phyloP scores from a whole-genome alignment of 1,284 basidiomycete genomes.

The Ceratobasidium sp. region DNA sequence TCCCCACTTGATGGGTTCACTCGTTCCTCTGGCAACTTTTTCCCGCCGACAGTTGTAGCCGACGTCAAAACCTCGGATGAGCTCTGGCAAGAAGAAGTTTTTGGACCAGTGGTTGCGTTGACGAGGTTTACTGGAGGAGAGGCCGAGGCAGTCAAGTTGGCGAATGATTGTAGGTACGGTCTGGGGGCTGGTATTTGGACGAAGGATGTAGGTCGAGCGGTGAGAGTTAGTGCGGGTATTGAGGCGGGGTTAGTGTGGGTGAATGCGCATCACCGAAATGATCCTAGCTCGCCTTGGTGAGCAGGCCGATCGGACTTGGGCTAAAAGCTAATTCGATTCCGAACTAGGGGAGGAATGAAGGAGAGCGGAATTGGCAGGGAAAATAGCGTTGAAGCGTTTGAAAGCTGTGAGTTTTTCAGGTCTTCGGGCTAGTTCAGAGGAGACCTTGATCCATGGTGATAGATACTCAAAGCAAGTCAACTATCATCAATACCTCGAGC shows the following conservation, averaged over 20 bases:
- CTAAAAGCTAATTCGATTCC: slow-evolving; percentile 12
- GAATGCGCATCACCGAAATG: slow-evolving; percentile 87
- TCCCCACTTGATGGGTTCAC: slow-evolving; percentile 77
- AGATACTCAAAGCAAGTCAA: slow-evolving; percentile 87
- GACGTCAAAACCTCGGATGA: slow-evolving; percentile 70
- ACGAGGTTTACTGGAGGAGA: slow-evolving; percentile 74
- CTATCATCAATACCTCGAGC: slow-evolving; percentile 76
- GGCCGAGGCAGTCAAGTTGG: slow-evolving; percentile 72
- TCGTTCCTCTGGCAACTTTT: slow-evolving; percentile 77
- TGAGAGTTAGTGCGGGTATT: slow-evolving; percentile 74
- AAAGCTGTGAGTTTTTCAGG: slow-evolving; percentile 70
- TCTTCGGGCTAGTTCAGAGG: neutral
- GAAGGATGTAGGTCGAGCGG: slow-evolving; percentile 74
- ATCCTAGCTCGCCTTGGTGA: slow-evolving; percentile 87
- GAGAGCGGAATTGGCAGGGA: slow-evolving; percentile 85
- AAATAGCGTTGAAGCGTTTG: slow-evolving; percentile 82
- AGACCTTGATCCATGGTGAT: slow-evolving; percentile 30
- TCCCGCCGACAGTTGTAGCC: slow-evolving; percentile 78
- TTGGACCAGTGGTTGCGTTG: slow-evolving; percentile 81
- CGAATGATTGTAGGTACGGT: slow-evolving; percentile 82
- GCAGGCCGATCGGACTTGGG: slow-evolving; percentile 51
- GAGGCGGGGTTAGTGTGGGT: slow-evolving; percentile 85
- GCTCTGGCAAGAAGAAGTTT: slow-evolving; percentile 84
- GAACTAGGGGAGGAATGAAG: slow-evolving; percentile 82
- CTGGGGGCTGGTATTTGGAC: slow-evolving; percentile 87